Conservation (phyloP, 495 filamentous ascomycete species). For the Glarea lozoyensis region DNA sequence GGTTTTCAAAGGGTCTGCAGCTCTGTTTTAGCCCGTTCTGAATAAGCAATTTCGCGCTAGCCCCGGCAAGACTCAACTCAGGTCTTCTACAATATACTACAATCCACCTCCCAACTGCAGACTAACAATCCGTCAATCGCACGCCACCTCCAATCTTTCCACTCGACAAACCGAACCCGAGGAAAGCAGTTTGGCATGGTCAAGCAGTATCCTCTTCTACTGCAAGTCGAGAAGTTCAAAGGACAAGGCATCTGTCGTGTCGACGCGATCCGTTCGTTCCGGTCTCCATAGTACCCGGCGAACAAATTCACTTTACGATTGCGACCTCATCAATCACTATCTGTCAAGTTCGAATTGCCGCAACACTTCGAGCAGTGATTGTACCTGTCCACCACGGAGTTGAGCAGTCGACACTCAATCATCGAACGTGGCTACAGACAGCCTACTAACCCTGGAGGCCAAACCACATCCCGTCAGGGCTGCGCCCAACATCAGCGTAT, state of each 20-base stretch:
- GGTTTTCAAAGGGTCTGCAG: not conserved
- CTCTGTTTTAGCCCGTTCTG: not conserved
- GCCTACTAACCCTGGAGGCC: too few species aligned
- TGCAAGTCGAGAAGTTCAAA: not conserved
- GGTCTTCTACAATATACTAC: not conserved
- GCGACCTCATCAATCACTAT: conserved; percentile 1
- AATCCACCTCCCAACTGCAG: conserved; percentile 2
- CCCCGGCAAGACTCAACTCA: not conserved
- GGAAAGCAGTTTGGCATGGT: too few species aligned
- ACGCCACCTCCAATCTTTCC: not conserved
- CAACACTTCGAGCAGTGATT: too few species aligned
- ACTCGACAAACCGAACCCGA: too few species aligned
- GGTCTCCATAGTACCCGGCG: not conserved
- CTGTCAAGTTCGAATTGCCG: too few species aligned
- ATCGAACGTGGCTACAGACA: too few species aligned
- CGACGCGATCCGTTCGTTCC: conserved; percentile 14
- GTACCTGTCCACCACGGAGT: too few species aligned
- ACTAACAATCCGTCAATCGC: too few species aligned
- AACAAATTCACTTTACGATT: not conserved
- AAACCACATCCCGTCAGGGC: conserved; percentile 11
- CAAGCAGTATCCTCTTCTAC: too few species aligned
- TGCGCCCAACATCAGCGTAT: conserved; percentile 5
- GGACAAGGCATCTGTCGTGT: not conserved
- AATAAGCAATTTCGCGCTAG: conserved; percentile 1
- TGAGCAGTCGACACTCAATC: too few species aligned